Conservation (phyloP, 2,329 filamentous ascomycete genomes). For the Aspergillus ustus region DNA sequence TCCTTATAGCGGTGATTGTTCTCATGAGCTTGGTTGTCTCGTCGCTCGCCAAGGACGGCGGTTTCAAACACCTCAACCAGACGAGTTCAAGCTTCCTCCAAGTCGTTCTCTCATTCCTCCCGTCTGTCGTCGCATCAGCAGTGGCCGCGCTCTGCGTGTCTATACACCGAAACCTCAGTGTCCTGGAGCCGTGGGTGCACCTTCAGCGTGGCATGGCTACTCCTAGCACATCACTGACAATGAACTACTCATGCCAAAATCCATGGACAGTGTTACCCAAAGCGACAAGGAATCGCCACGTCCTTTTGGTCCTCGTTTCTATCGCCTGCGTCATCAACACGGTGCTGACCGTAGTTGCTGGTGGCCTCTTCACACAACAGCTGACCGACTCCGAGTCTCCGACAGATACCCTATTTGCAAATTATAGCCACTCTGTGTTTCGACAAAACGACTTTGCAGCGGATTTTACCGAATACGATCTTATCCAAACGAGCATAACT, state of each 20-base stretch:
- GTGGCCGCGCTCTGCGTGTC: conserved; percentile 39
- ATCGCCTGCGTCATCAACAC: conserved; percentile 38
- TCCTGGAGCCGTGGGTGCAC: conserved; percentile 43
- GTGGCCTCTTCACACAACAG: conserved; percentile 40
- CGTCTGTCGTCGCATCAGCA: conserved; percentile 38
- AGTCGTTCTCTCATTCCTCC: conserved; percentile 37
- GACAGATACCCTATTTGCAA: conserved; percentile 30
- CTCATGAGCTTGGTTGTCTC: conserved; percentile 35
- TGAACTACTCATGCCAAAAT: conserved; percentile 41
- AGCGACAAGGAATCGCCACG: conserved; percentile 32
- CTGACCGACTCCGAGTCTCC: conserved; percentile 32
- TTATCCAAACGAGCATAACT: conserved; percentile 41
- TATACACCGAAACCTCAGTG: conserved; percentile 39
- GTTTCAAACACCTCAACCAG: conserved; percentile 37
- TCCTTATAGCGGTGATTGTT: conserved; percentile 36
- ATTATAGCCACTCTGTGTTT: conserved; percentile 37
- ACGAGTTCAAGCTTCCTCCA: conserved; percentile 39
- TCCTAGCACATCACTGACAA: conserved; percentile 32
- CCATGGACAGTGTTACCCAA: conserved; percentile 37
- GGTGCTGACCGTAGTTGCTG: conserved; percentile 35
- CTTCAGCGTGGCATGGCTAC: conserved; percentile 37
- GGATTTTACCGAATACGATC: conserved; percentile 40
- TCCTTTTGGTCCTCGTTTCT: conserved; percentile 34
- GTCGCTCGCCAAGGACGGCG: conserved; percentile 34
- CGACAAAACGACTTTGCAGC: conserved; percentile 36